phyloP scores from a whole-genome alignment of 2,329 filamentous ascomycete genomes.

The Diaporthe vexans region DNA sequence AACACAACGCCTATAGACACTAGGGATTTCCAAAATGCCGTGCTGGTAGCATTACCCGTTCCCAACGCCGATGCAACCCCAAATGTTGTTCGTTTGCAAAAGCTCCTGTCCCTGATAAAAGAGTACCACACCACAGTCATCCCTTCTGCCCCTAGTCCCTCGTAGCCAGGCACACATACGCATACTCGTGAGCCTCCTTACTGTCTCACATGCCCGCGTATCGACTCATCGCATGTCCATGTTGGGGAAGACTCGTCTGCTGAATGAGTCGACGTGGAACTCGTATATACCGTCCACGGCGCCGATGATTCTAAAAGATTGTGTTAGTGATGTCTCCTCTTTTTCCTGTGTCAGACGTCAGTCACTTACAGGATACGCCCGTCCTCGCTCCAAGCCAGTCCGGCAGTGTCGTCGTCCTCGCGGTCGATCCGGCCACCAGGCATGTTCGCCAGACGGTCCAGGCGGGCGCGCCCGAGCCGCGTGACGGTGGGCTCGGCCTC shows the following conservation, averaged over 20 bases:
- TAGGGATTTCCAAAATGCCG: constrained; percentile 35
- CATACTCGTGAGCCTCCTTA: not conserved
- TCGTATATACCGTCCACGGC: constrained; percentile 83
- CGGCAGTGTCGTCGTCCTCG: constrained; percentile 71
- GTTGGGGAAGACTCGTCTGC: constrained; percentile 71
- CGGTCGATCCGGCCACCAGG: constrained; percentile 44
- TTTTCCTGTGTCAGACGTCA: not conserved
- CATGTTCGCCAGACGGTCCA: constrained; percentile 33
- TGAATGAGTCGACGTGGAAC: constrained; percentile 74
- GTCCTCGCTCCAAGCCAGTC: constrained; percentile 73
- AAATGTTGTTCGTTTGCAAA: constrained; percentile 10
- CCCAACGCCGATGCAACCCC: constrained; percentile 29
- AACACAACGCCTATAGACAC: constrained; percentile 26
- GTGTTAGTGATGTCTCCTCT: constrained; percentile 42
- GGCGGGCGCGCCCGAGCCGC: constrained; percentile 26
- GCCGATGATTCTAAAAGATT: constrained; percentile 66
- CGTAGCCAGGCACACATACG: not conserved
- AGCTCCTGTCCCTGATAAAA: not conserved
- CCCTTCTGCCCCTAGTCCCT: not conserved
- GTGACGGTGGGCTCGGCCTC: constrained; percentile 23
- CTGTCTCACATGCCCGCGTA: not conserved
- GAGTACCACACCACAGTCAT: not conserved
- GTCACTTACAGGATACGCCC: constrained; percentile 69
- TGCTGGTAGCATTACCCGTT: constrained; percentile 31
- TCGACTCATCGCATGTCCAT: constrained; percentile 64